Evolutionary conservation across 805 yeast species (phyloP).

Genomic region (Metschnikowia cerradonensis): DNA sequence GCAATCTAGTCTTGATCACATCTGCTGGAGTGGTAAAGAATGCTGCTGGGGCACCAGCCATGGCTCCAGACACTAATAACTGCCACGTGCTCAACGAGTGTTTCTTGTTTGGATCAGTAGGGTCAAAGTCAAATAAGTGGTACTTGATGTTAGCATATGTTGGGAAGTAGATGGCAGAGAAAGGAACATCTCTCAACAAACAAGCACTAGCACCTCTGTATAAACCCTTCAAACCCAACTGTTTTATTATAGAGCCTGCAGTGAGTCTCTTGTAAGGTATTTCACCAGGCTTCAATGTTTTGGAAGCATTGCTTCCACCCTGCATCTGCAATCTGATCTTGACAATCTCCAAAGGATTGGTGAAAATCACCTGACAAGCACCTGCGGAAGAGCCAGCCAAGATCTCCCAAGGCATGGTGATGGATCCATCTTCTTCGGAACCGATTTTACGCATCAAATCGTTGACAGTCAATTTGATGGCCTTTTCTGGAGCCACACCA

Average conservation of each 20-base stretch:
- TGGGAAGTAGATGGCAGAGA: constrained; percentile 95
- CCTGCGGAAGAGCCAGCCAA: constrained; percentile 93
- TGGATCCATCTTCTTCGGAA: constrained; percentile 40
- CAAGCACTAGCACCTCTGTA: constrained; percentile 93
- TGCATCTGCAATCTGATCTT: constrained; percentile 93
- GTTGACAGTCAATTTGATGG: constrained; percentile 91
- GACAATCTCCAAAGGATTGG: constrained; percentile 94
- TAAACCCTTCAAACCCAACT: constrained; percentile 78
- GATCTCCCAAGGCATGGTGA: constrained; percentile 61
- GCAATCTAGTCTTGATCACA: constrained; percentile 92
- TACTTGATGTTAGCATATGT: constrained; percentile 90
- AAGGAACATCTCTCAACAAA: constrained; percentile 90
- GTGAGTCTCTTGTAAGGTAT: constrained; percentile 43
- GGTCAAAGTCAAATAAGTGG: constrained; percentile 78
- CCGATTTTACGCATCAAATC: constrained; percentile 78
- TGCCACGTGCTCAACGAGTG: constrained; percentile 74
- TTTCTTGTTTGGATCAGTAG: constrained; percentile 54
- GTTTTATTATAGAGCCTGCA: constrained; percentile 70
- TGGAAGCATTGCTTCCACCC: constrained; percentile 62
- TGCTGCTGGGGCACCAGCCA: constrained; percentile 98
- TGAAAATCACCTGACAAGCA: constrained; percentile 92
- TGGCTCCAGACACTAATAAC: constrained; percentile 79
- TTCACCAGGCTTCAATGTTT: constrained; percentile 26
- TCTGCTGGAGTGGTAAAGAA: constrained; percentile 95
- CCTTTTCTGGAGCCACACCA: constrained; percentile 98